phyloP scores from a whole-genome alignment of 768 basidiomycete genomes.

The Tricholoma bakamatsutake region DNA sequence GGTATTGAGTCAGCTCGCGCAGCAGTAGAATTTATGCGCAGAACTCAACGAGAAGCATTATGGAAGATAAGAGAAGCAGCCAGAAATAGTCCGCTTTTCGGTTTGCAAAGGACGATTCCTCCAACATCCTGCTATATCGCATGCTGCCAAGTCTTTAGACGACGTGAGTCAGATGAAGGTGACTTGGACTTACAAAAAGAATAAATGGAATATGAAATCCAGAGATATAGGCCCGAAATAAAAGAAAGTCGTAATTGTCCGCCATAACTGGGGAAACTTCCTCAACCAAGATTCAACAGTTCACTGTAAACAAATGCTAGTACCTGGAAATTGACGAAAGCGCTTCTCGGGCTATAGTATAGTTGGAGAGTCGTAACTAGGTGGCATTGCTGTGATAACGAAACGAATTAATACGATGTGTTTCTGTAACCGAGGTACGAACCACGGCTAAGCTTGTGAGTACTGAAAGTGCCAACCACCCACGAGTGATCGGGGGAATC shows the following conservation, averaged over 20 bases:
- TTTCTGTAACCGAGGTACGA: conserved; percentile 26
- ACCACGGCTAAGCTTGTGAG: conserved; percentile 84
- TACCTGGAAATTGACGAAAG: conserved; percentile 79
- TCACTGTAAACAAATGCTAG: conserved; percentile 8
- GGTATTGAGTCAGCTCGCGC: conserved; percentile 1
- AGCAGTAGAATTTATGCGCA: neutral
- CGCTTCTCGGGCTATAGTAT: conserved; percentile 86
- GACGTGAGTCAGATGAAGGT: neutral
- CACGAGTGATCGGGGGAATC: conserved; percentile 86
- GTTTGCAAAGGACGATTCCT: conserved; percentile 94
- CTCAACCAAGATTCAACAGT: neutral
- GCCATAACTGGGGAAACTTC: conserved; percentile 62
- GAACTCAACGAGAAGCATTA: conserved; percentile 75
- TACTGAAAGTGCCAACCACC: conserved; percentile 78
- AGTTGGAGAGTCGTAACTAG: conserved; percentile 86
- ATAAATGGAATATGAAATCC: conserved; percentile 94
- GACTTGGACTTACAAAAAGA: conserved; percentile 85
- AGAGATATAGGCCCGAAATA: conserved; percentile 93
- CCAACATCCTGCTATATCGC: conserved; percentile 94
- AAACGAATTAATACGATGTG: neutral
- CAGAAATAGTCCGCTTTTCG: conserved; percentile 92
- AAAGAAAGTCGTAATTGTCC: conserved; percentile 85
- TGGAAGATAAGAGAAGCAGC: conserved; percentile 79
- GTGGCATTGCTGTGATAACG: conserved; percentile 72
- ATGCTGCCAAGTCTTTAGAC: conserved; percentile 50